Evolutionary conservation across 2,329 filamentous ascomycete genomes (phyloP).

Genomic region (Coniella lustricola): DNA sequence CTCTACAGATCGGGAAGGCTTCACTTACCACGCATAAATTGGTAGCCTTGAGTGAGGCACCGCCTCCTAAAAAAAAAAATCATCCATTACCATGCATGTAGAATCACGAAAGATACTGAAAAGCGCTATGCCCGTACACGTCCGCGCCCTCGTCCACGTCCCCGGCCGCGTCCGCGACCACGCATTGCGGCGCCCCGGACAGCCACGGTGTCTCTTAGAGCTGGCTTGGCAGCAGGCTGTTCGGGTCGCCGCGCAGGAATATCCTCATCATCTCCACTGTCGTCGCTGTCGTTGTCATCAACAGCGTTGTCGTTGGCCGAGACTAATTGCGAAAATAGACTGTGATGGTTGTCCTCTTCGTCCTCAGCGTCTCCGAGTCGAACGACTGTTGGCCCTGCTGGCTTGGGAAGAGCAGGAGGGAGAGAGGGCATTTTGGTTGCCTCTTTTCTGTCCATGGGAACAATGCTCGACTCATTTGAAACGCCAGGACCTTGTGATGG

Average conservation of each 20-base stretch:
- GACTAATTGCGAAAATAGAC: slow-evolving; percentile 6
- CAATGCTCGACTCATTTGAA: slow-evolving; percentile 1
- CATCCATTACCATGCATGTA: no score
- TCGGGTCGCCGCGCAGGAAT: slow-evolving; percentile 5
- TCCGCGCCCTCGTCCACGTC: slow-evolving; percentile 10
- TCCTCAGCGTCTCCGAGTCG: slow-evolving; percentile 23
- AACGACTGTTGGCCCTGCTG: slow-evolving; percentile 27
- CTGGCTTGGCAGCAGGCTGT: slow-evolving; percentile 15
- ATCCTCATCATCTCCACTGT: slow-evolving; percentile 8
- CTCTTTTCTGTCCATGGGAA: neutral
- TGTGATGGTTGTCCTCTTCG: slow-evolving; percentile 20
- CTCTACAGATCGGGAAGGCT: no score
- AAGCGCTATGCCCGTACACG: slow-evolving; percentile 13
- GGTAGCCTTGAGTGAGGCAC: no score
- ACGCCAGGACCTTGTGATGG: neutral
- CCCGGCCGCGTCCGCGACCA: neutral
- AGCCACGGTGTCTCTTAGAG: slow-evolving; percentile 6
- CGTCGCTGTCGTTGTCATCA: slow-evolving; percentile 14
- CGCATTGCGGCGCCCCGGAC: slow-evolving; percentile 4
- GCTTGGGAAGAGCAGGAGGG: slow-evolving; percentile 11
- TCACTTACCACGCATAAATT: no score
- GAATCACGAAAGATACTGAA: no score
- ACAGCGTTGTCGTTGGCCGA: slow-evolving; percentile 6
- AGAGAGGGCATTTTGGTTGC: slow-evolving; percentile 5
- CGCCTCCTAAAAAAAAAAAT: neutral